Percentiles rank a stretch among this genome's conserved stretches.
Evolutionary conservation across 805 yeast species (phyloP).

Genomic region (Kodamaea sagamina): DNA sequence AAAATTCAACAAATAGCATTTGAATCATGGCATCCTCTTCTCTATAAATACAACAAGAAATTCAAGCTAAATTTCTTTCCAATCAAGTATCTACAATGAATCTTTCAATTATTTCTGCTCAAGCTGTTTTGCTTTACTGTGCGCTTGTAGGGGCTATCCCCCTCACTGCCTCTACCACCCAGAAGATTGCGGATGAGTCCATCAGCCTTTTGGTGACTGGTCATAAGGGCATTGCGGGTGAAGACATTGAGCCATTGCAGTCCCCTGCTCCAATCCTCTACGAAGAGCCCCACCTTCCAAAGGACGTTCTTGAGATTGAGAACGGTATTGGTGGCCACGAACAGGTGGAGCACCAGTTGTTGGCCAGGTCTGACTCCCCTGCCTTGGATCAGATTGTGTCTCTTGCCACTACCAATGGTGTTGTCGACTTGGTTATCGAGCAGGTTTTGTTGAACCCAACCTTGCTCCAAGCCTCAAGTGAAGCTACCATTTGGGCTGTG

Average conservation of each 20-base stretch:
- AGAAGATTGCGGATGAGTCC: background rate
- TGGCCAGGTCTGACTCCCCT: conserved; percentile 14
- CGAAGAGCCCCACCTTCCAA: background rate
- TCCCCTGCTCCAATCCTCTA: background rate
- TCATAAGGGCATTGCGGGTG: background rate
- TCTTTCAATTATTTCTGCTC: conserved; percentile 12
- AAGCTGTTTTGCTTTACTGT: conserved; percentile 15
- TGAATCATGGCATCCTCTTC: no score
- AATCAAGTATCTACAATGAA: conserved; percentile 9
- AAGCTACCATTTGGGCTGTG: conserved; percentile 24
- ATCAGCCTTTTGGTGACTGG: background rate
- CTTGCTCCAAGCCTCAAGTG: conserved; percentile 22
- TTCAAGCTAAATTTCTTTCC: no score
- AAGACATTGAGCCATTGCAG: background rate
- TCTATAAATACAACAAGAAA: no score
- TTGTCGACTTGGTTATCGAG: conserved; percentile 25
- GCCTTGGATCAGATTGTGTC: conserved; percentile 24
- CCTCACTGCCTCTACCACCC: background rate
- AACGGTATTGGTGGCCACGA: background rate
- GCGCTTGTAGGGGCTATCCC: conserved; percentile 12
- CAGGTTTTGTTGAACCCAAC: conserved; percentile 24
- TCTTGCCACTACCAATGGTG: conserved; percentile 24
- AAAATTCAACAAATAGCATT: background rate
- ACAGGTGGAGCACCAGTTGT: background rate
- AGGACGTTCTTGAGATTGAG: background rate